Evolutionary conservation across 2,329 filamentous ascomycete genomes (phyloP), one percentile per base, ranked within the genome.

Genomic region (Sarocladiaceae sp.): DNA sequence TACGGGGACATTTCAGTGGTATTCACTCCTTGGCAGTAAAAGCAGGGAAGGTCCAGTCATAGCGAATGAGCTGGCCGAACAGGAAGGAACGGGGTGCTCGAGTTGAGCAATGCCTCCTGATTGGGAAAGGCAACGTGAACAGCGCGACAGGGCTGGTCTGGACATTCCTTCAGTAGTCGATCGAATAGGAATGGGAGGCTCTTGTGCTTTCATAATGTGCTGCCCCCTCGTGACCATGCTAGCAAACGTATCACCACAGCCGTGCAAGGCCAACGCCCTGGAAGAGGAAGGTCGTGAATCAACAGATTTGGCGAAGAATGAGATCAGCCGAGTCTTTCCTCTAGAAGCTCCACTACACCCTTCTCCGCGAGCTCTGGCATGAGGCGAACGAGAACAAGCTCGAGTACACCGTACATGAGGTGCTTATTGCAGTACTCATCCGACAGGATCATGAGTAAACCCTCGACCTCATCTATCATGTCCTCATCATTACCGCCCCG

Each of bases 371-470:
- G 67, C 71, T 99, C 94, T 4, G 94, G 94, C 64, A 96, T 81
- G 56, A 97, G 69, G 57, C 87, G 83, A 53, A 90, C 80, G n/a
- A 97, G 74, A 2, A 96, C 66, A 53, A 93, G 71, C 71, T 99
- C 94, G 29, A 97, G 71, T 46, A 94, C 76, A 40, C 83, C 78
- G 64, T 96, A 96, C 59, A 96, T 74, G 28, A 97, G 73, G 71
- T 97, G 91, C 72, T 92, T 95, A 71, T 99, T 99, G 70, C 91
- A 87, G 71, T 96, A 96, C 50, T 80, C 76, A 68, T 97, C 91
- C 15, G 80, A 82, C 58, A 96, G 86, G 33, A 92, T 75, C 60
- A 87, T 83, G 44, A 97, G 75, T 42, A 91, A 73, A 23, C 80
- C 71, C 62, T 85, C 82, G 57, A 90, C 78, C 59, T 86, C 79